phyloP scores from a whole-genome alignment of 768 basidiomycete genomes.

The Leccinum subgranulosum region DNA sequence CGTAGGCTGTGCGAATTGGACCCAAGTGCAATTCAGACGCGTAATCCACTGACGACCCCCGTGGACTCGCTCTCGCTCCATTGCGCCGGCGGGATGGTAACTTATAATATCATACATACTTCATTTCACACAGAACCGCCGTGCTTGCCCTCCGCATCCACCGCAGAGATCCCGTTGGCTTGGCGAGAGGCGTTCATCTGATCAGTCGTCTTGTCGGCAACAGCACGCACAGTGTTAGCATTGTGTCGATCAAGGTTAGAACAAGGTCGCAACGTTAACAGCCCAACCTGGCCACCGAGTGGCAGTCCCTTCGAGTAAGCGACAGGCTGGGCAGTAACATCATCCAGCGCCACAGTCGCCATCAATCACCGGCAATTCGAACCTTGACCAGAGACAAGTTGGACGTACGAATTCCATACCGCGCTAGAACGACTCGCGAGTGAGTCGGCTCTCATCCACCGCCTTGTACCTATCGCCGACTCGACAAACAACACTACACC shows the following conservation, averaged over 20 bases:
- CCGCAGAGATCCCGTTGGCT: not conserved
- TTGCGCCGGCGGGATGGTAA: not conserved
- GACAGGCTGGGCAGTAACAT: slow-evolving; percentile 18
- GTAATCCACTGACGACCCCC: not conserved
- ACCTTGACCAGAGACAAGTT: not conserved
- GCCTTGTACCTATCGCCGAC: slow-evolving; percentile 2
- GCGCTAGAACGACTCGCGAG: not conserved
- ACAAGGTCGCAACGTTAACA: slow-evolving; percentile 30
- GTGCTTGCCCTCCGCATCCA: not conserved
- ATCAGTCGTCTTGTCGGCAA: slow-evolving; percentile 1
- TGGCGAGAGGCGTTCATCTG: not conserved
- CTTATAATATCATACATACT: not conserved
- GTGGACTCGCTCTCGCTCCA: not conserved
- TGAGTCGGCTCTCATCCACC: not conserved
- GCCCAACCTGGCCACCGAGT: slow-evolving; percentile 13
- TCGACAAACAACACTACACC: not conserved
- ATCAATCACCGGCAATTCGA: slow-evolving; percentile 19
- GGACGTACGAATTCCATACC: not conserved
- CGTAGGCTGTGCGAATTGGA: slow-evolving; percentile 18
- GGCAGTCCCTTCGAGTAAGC: slow-evolving; percentile 15
- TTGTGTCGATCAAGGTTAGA: slow-evolving; percentile 2
- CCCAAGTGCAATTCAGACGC: not conserved
- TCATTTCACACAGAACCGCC: not conserved
- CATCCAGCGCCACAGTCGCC: slow-evolving; percentile 19
- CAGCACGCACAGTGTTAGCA: slow-evolving; percentile 12